phyloP scores from a whole-genome alignment of 129 eudicot species.

The Flaveria bidentis region DNA sequence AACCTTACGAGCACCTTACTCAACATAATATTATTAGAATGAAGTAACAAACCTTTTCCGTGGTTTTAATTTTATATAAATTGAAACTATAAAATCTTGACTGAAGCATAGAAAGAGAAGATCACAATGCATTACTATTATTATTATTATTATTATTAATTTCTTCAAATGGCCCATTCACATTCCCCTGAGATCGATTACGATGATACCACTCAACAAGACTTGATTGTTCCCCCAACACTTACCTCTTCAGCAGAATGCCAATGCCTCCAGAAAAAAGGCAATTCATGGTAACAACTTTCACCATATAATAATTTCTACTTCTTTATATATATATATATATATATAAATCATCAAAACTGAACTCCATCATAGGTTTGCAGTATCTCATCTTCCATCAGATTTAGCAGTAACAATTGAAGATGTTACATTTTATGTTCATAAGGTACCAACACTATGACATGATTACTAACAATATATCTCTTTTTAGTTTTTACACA shows the following conservation, averaged over 20 bases:
- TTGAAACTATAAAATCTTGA: too few relatives aligned
- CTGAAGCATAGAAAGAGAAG: too few relatives aligned
- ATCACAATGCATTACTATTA: too few relatives aligned
- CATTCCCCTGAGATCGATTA: slow-evolving; percentile 30
- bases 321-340: background rate
- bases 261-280: slow-evolving; percentile 62
- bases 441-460: slow-evolving; percentile 49
- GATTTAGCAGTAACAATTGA: slow-evolving; percentile 65
- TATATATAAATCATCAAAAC: background rate
- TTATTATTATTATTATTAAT: background rate
- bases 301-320: too few relatives aligned
- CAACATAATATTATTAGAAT: too few relatives aligned
- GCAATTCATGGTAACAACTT: slow-evolving; percentile 56
- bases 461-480: too few relatives aligned
- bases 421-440: slow-evolving; percentile 70
- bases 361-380: slow-evolving; percentile 50
- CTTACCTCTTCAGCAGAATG: slow-evolving; percentile 40
- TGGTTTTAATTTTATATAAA: too few relatives aligned
- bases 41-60: too few relatives aligned
- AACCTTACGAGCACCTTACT: too few relatives aligned
- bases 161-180: slow-evolving; percentile 21
- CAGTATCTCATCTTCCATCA: slow-evolving; percentile 57
- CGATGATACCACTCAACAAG: slow-evolving; percentile 30
- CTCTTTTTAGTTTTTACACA: background rate
- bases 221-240: slow-evolving; percentile 42